phyloP scores from a whole-genome alignment of 2,329 filamentous ascomycete genomes.

The Cyclaneusma minus region DNA sequence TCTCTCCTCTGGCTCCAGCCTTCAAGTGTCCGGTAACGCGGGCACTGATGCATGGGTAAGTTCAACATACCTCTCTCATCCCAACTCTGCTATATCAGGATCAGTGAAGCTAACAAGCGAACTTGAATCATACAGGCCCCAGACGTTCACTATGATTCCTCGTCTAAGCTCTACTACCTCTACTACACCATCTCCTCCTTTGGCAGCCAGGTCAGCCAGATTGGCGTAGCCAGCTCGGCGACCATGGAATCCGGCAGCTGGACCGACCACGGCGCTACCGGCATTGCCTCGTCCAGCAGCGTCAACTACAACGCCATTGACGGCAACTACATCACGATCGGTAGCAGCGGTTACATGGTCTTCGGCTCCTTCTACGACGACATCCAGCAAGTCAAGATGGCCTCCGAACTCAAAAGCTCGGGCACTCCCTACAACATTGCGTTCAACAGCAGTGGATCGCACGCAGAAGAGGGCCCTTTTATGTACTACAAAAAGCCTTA shows the following conservation, averaged over 20 bases:
- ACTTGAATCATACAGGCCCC: slow-evolving; percentile 30
- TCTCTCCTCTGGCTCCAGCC: slow-evolving; percentile 22
- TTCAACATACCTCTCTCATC: background rate
- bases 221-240: slow-evolving; percentile 26
- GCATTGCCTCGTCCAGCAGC: slow-evolving; percentile 20
- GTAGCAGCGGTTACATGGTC: slow-evolving; percentile 18
- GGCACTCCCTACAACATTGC: slow-evolving; percentile 24
- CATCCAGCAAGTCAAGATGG: slow-evolving; percentile 32
- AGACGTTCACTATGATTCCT: slow-evolving; percentile 31
- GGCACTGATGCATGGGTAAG: slow-evolving; percentile 29
- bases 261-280: slow-evolving; percentile 27
- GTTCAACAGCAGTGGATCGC: slow-evolving; percentile 26
- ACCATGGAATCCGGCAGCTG: slow-evolving; percentile 23
- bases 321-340: slow-evolving; percentile 19
- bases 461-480: slow-evolving; percentile 30
- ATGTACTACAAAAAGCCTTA: slow-evolving; percentile 30
- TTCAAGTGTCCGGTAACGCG: slow-evolving; percentile 23
- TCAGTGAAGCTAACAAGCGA: no score
- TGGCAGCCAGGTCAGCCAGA: slow-evolving; percentile 33
- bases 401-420: slow-evolving; percentile 6
- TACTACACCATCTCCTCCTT: slow-evolving; percentile 40
- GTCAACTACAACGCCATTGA: slow-evolving; percentile 29
- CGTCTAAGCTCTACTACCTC: slow-evolving; percentile 37
- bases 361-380: slow-evolving; percentile 41
- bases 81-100: no score